Base-by-base conservation (phyloP, 352 stramenopile genomes). In the Globisporangium nunn region DNA sequence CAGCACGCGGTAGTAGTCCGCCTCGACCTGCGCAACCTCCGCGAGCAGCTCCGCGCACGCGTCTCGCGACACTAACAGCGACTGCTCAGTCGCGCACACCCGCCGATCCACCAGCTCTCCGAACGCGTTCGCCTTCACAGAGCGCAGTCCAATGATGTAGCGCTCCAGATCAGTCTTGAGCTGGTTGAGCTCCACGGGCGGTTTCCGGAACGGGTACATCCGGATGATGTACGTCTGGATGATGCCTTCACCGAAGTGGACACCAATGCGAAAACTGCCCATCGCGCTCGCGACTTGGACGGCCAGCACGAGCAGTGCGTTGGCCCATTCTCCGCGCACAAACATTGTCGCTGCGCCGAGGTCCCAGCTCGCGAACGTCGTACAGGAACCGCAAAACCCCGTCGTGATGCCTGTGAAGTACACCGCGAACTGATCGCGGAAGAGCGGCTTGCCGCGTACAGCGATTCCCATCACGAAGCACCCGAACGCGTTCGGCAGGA, bases 371-470 rank as follows among this genome's bases (percentile, higher is more conserved):
- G 78, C 69, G 44, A 88, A 88, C 3, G 78, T 86, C 31, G 78
- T 88, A 58, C 75, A 86, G 59, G 65, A 80, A 52, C 78, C 78
- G 58, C 78, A 88, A 37, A 88, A 88, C 11, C 78, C 78, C n/a
- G 78, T 86, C 12, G 73, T 86, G 48, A 88, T 43, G 23, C 74
- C 75, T 10, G 69, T 78, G 18, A 84, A 62, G 37, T 82, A 64
- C 52, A 74, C 68, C 4, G 74, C 66, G 33, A 81, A 82, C 49
- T 81, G 67, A 1, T 70, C 66, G 3, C 65, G 67, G 23, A 85
- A 52, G 17, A 83, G 64, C n/a, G 70, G 65, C 57, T 74, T 81
- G 40, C 68, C 66, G 10, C 75, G 56, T 12, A 61, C 72, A 0
- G 69, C 67, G 18, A 83, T 7, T 2, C 78, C 78, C 78, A 88